Evolutionary conservation across 2,329 filamentous ascomycete species (phyloP).

Genomic region (Fusarium nematophilum): DNA sequence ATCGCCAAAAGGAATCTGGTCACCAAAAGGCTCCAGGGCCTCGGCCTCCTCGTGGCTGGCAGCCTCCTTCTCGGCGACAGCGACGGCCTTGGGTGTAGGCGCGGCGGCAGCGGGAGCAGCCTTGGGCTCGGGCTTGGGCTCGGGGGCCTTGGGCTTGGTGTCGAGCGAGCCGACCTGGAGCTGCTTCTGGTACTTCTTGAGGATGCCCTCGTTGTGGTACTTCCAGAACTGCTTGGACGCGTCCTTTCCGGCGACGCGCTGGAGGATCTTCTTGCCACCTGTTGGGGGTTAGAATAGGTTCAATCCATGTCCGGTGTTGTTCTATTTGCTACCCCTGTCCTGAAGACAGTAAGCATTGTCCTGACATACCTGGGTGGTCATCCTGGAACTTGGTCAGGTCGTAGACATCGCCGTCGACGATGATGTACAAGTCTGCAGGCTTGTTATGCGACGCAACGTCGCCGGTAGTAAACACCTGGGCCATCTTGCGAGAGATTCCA

Average conservation of each 20-base stretch:
- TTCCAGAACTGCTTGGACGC: slow-evolving; percentile 77
- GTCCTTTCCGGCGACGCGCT: slow-evolving; percentile 72
- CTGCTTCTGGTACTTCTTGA: slow-evolving; percentile 86
- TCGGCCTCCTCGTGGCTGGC: slow-evolving; percentile 65
- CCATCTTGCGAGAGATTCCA: slow-evolving; percentile 68
- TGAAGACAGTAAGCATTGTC: too few relatives aligned
- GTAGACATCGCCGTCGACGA: slow-evolving; percentile 95
- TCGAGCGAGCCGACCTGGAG: slow-evolving; percentile 90
- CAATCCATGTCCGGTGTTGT: not conserved
- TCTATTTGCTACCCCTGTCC: too few relatives aligned
- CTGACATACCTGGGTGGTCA: slow-evolving; percentile 78
- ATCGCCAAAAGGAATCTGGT: slow-evolving; percentile 90
- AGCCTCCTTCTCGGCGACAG: slow-evolving; percentile 58
- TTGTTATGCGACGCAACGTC: slow-evolving; percentile 96
- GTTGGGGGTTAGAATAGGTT: slow-evolving; percentile 23
- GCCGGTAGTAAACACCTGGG: slow-evolving; percentile 83
- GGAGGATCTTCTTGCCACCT: slow-evolving; percentile 74
- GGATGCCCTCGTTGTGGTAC: slow-evolving; percentile 84
- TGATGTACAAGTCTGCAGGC: slow-evolving; percentile 84
- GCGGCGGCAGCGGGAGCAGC: slow-evolving; percentile 48
- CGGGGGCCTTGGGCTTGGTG: slow-evolving; percentile 83
- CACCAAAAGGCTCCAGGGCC: slow-evolving; percentile 85
- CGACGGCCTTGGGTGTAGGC: slow-evolving; percentile 50
- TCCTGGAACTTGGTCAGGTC: slow-evolving; percentile 91
- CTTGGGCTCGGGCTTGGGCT: slow-evolving; percentile 80